These are phyloP conservation scores for Fusarium anguioides DNA, from an alignment of 2,329 filamentous ascomycete species.

Conservation along the genomic window DNA sequence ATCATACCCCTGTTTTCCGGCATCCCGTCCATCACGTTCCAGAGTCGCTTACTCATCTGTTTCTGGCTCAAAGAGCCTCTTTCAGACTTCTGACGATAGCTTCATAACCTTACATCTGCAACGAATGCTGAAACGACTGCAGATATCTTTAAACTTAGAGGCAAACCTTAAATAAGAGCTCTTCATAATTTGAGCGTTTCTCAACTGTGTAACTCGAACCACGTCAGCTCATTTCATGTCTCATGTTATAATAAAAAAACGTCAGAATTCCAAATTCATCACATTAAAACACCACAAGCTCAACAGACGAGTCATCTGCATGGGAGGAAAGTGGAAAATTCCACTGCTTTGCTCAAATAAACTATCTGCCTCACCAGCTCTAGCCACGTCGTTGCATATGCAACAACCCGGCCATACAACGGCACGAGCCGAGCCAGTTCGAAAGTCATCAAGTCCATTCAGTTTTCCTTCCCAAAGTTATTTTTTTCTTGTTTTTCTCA, in stretches of 20 bases:
- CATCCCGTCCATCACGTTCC: conserved; percentile 10
- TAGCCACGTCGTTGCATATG: conserved; percentile 18
- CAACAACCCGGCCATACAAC: conserved; percentile 13
- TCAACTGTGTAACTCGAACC: neutral
- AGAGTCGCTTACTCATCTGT: conserved; percentile 11
- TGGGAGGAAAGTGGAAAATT: conserved; percentile 39
- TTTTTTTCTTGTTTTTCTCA: conserved; percentile 45
- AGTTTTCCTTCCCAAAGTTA: conserved; percentile 41
- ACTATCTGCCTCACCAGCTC: conserved; percentile 42
- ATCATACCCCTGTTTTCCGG: conserved; percentile 12
- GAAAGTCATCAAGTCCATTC: conserved; percentile 39
- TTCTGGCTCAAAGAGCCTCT: conserved; percentile 5
- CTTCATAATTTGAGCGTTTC: neutral
- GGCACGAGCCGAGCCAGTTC: conserved; percentile 38
- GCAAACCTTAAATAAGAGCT: neutral
- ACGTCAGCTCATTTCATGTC: neutral
- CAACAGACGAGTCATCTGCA: neutral
- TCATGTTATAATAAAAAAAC: neutral
- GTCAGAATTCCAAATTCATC: neutral
- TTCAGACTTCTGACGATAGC: conserved; percentile 3
- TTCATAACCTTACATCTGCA: neutral
- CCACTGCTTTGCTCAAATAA: conserved; percentile 44
- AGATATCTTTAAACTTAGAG: neutral
- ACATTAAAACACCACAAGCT: neutral
- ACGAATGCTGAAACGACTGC: neutral